Evolutionary conservation across 805 yeast species (phyloP).

Genomic region (Ogataea henricii): DNA sequence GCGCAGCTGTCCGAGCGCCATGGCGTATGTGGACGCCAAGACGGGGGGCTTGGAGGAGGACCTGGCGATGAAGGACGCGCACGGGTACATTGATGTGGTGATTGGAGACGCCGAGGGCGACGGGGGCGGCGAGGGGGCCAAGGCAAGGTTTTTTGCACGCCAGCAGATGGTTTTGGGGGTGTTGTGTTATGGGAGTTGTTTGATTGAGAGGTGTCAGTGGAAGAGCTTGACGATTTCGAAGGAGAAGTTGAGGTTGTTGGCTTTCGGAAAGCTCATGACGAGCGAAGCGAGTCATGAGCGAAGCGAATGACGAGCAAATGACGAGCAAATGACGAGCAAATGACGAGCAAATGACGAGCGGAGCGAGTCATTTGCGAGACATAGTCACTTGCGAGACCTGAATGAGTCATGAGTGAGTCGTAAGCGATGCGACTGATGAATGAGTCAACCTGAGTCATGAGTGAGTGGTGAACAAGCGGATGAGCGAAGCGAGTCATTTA

Average conservation of each 20-base stretch:
- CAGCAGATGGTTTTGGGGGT: conserved; percentile 15
- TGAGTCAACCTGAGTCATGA: too few species aligned
- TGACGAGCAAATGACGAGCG: conserved; percentile 1
- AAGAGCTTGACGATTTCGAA: conserved; percentile 4
- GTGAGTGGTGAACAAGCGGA: too few species aligned
- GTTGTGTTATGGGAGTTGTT: conserved; percentile 13
- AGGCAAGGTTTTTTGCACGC: conserved; percentile 1
- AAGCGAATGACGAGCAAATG: background rate
- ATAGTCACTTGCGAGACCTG: background rate
- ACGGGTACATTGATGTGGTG: conserved; percentile 20
- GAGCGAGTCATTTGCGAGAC: background rate
- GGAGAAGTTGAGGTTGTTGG: conserved; percentile 8
- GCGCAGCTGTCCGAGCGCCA: conserved; percentile 5
- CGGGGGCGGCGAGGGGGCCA: background rate
- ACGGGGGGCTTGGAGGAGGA: conserved; percentile 10
- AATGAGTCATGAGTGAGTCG: background rate
- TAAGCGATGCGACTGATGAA: too few species aligned
- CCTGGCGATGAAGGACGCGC: conserved; percentile 18
- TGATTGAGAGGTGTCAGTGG: conserved; percentile 11
- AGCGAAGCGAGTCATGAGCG: background rate
- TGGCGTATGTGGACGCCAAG: conserved; percentile 3
- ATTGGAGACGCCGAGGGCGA: conserved; percentile 12
- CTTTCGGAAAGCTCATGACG: background rate
- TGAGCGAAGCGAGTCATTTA: too few species aligned
- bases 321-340: background rate